Base-by-base conservation (phyloP, 768 basidiomycete species). In the Lyophyllum shimeji region DNA sequence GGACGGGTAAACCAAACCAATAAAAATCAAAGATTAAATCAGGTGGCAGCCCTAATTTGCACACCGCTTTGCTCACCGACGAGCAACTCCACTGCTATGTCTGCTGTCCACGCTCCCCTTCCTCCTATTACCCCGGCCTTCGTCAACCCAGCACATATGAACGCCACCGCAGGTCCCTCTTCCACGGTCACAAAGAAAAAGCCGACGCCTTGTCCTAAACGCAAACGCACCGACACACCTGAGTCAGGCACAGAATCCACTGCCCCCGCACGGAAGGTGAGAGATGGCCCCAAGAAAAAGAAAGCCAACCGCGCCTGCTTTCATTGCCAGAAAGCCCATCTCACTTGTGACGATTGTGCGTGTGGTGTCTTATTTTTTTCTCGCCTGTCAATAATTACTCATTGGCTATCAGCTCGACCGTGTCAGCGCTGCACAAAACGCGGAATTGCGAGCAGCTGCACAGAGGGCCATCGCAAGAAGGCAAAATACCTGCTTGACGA, bases 341-440 rank as follows among this genome's bases (percentile, higher is more conserved):
- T 98, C 62, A 98, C 96, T n/a, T 98, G 96, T 70, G 95, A 98
- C 70, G 96, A 98, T 67, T 86, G 96, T 97, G 67, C 69, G 91
- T 83, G 27, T 51, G 29, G 34, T 63, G 47, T 46, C 40, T 49
- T 46, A 37, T 50, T 43, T 55, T 61, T 49, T 55, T 57, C 57
- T 65, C 33, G 48, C 40, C 39, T 34, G 53, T 57, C 51, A 57
- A 56, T 65, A 68, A 56, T 50, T n/a, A n/a, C n/a, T 39, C 39
- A 60, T 46, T 23, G 58, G 47, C 53, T 58, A 52, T 49, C 65
- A 98, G 96, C 93, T 46, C 90, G 97, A 52, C 97, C 97, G 24
- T 99, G 97, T 74, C 91, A 93, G 61, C 85, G 97, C 40, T 99
- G 97, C 67, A 80, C 94, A 50, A 98, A 96, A 75, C 93, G 95